Evolutionary conservation across 1,284 basidiomycete species (phyloP), one percentile per base, ranked within the genome.

Genomic region (Phellinidium pouzarii): DNA sequence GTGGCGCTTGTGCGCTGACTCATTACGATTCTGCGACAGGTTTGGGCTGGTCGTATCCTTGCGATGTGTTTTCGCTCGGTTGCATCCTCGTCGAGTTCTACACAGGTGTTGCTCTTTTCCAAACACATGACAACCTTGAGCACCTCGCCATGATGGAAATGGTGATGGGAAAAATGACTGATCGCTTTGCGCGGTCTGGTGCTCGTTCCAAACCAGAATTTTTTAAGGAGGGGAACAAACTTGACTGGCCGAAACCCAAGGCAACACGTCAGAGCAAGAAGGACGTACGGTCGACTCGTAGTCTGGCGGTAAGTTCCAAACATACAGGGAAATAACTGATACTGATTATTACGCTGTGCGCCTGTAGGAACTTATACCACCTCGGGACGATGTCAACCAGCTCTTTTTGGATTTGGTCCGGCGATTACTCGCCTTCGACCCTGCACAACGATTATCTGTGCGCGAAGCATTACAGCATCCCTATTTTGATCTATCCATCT

Each of bases 101-200:
- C 71, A 99, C 96, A 2, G 96, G 96, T 31, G 85, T 95, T 43
- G 96, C 96, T 3, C 77, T 99, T 27, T 99, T 98, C 74, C 96
- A 99, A 69, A 99, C 96, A 0, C 95, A 98, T 65, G 95, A 99
- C 71, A 99, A 99, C 66, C 79, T 99, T 9, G 96, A 99, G 66
- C 96, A 99, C 68, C 82, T 99, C 5, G 96, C 96, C 41, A 99
- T 99, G 96, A 99, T 99, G 96, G 94, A 99, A 69, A 85, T 90
- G 60, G 96, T 99, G 31, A 95, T 99, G 83, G 96, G 95, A 56
- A 88, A 86, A 69, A 94, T 99, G 85, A 93, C 94, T 0, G 82
- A 87, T 43, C 81, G 85, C 3, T 93, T 95, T 66, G 80, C 80
- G 31, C 78, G 80, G 29, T 72, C 77, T 59, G 89, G 80, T 26